Conservation (phyloP, 345 rosid genomes). For the Lepidium sativum region DNA sequence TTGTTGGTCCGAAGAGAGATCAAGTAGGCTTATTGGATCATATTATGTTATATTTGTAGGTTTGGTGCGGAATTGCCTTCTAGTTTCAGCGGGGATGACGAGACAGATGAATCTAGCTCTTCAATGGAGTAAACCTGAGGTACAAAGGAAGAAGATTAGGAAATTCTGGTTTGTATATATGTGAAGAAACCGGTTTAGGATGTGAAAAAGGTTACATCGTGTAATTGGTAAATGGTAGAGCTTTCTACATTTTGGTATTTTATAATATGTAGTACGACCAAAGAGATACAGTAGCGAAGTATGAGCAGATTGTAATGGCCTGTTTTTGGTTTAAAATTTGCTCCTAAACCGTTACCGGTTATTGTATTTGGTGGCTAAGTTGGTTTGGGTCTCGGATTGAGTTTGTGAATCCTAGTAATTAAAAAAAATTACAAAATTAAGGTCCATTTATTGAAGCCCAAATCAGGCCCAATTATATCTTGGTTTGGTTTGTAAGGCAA, state of each 20-base stretch:
- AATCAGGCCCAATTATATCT: not conserved
- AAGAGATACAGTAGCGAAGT: not conserved
- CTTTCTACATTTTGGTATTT: not conserved
- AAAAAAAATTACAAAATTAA: not conserved
- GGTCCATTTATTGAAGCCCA: not conserved
- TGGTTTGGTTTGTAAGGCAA: not conserved
- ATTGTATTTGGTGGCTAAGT: not conserved
- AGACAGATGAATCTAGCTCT: slow-evolving; percentile 54
- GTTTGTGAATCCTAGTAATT: too few relatives aligned
- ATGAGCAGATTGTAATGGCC: too few relatives aligned
- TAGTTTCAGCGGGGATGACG: slow-evolving; percentile 71
- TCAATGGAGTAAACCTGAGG: slow-evolving; percentile 34
- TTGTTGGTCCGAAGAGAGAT: not conserved
- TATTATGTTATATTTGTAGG: slow-evolving; percentile 25
- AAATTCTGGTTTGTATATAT: slow-evolving; percentile 13
- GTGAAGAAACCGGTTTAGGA: slow-evolving; percentile 13
- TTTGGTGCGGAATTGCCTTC: slow-evolving; percentile 40
- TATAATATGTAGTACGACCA: not conserved
- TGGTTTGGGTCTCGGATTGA: too few relatives aligned
- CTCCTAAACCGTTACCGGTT: slow-evolving; percentile 14
- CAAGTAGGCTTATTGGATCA: not conserved
- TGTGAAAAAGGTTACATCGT: not conserved
- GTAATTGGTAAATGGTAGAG: slow-evolving; percentile 17
- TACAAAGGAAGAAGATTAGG: slow-evolving; percentile 10
- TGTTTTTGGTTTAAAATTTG: not conserved